phyloP scores from a whole-genome alignment of 257 asterid species.

The Salvia splendens region DNA sequence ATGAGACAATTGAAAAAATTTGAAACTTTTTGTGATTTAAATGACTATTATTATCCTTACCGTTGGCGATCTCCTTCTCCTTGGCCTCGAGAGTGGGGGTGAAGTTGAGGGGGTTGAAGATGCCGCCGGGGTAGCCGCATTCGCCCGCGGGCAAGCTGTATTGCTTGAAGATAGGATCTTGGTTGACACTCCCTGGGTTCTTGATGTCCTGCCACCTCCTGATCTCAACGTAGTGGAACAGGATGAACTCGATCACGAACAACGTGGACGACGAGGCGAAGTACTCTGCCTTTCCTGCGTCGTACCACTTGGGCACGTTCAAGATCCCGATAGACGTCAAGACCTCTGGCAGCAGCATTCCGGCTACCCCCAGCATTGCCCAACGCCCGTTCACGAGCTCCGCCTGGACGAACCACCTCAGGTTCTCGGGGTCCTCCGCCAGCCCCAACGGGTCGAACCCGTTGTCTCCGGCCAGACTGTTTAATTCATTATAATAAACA shows the following conservation, averaged over 20 bases:
- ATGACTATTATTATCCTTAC: constrained; percentile 22
- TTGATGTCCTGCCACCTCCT: constrained; percentile 98
- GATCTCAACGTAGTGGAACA: constrained; percentile 95
- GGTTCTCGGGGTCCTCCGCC: constrained; percentile 81
- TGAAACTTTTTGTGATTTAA: too few species aligned
- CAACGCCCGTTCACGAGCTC: constrained; percentile 91
- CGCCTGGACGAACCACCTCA: constrained; percentile 82
- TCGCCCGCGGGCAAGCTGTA: constrained; percentile 76
- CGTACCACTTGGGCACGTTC: constrained; percentile 85
- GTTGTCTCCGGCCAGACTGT: constrained; percentile 80
- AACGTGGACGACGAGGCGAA: constrained; percentile 86
- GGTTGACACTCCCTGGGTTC: constrained; percentile 91
- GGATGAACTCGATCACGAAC: constrained; percentile 87
- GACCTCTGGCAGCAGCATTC: constrained; percentile 85
- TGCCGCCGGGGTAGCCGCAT: constrained; percentile 89
- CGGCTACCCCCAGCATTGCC: constrained; percentile 97
- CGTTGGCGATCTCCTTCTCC: constrained; percentile 91
- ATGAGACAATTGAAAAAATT: too few species aligned
- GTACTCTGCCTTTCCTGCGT: constrained; percentile 80
- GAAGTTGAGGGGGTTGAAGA: constrained; percentile 87
- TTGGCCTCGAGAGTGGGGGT: constrained; percentile 78
- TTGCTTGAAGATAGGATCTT: constrained; percentile 89
- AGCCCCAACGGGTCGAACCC: constrained; percentile 90
- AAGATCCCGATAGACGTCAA: constrained; percentile 62
- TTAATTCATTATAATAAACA: too few species aligned